These are phyloP conservation scores for Cornus kousa DNA, from an alignment of 148 eudicot genomes.

Conservation along the genomic window DNA sequence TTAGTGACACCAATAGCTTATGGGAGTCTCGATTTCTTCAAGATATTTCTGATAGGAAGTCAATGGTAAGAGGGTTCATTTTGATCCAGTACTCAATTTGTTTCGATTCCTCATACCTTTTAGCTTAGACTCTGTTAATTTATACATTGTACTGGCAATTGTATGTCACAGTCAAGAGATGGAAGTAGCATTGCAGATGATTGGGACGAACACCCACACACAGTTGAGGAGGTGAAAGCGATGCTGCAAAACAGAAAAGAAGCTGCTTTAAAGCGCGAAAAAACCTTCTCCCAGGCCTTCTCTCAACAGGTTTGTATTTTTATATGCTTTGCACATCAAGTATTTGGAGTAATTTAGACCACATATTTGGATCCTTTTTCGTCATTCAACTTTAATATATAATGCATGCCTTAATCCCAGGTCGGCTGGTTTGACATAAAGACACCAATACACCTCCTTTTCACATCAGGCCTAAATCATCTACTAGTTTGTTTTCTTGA, in stretches of 20 bases:
- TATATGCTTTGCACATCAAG: neutral
- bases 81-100: neutral
- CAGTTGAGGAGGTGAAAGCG: constrained; percentile 71
- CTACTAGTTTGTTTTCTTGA: neutral
- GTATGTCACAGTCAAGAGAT: constrained; percentile 53
- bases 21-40: constrained; percentile 44
- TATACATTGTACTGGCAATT: neutral
- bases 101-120: neutral
- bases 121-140: neutral
- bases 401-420: neutral
- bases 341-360: neutral
- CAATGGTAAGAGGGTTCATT: constrained; percentile 36
- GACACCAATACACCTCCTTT: no score
- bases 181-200: constrained; percentile 69
- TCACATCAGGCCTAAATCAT: neutral
- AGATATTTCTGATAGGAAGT: constrained; percentile 57
- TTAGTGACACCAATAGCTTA: constrained; percentile 42
- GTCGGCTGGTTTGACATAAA: no score
- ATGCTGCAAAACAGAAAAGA: constrained; percentile 65
- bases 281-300: constrained; percentile 56
- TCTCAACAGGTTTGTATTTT: constrained; percentile 49
- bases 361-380: neutral
- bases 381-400: neutral
- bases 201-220: constrained; percentile 83
- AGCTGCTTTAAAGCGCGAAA: constrained; percentile 59